Evolutionary conservation across 495 filamentous ascomycete species (phyloP).

Genomic region (Talaromyces ruber): DNA sequence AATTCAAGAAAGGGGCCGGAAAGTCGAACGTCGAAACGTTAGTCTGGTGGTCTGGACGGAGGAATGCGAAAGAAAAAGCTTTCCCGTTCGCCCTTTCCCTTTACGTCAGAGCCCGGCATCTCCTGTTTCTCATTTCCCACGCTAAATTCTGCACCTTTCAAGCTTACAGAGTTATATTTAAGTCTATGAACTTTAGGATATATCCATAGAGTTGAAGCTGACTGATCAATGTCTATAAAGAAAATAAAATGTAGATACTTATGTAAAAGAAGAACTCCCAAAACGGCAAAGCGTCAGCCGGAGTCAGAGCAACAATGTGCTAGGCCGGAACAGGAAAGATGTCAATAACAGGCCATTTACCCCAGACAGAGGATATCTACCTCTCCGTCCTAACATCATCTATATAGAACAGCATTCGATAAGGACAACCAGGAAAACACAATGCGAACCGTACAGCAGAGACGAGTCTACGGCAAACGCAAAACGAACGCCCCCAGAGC

Average conservation of each 20-base stretch:
- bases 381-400: not conserved
- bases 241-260: not conserved
- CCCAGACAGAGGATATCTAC: not conserved
- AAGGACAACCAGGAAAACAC: constrained; percentile 10
- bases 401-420: not conserved
- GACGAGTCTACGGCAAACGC: constrained; percentile 36
- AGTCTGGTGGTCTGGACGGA: not conserved
- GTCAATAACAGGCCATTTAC: constrained; percentile 14
- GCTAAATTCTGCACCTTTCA: not conserved
- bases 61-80: constrained; percentile 2
- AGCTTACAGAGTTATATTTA: not conserved
- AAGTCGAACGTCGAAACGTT: not conserved
- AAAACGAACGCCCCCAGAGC: constrained; percentile 30
- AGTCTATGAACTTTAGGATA: not conserved
- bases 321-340: constrained; percentile 20
- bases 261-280: not conserved
- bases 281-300: not conserved
- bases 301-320: constrained; percentile 15
- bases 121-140: not conserved
- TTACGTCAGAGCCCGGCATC: not conserved
- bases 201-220: not conserved
- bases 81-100: not conserved
- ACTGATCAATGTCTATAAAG: not conserved
- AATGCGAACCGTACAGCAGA: constrained; percentile 18
- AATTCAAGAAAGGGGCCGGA: not conserved